Evolutionary conservation across 768 basidiomycete genomes (phyloP).

Genomic region (Termitomyces sp.): DNA sequence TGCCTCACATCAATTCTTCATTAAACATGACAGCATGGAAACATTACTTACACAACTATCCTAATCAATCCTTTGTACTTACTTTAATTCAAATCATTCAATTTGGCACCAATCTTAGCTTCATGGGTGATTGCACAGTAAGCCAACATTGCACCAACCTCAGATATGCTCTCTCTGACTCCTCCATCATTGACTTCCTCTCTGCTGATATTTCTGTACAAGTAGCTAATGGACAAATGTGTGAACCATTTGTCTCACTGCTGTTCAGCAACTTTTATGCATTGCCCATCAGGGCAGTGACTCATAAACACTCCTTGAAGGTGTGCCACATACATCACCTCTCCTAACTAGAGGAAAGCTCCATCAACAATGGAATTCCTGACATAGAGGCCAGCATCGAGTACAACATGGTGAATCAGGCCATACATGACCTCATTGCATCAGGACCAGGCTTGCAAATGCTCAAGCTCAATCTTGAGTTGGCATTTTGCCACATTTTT

Average conservation of each 20-base stretch:
- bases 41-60: slow-evolving; percentile 22
- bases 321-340: slow-evolving; percentile 23
- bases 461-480: slow-evolving; percentile 31
- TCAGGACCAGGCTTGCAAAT: slow-evolving; percentile 26
- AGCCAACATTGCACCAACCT: slow-evolving; percentile 18
- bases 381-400: slow-evolving; percentile 22
- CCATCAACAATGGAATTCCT: slow-evolving; percentile 28
- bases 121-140: slow-evolving; percentile 9
- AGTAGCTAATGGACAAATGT: neutral
- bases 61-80: slow-evolving; percentile 22
- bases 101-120: slow-evolving; percentile 24
- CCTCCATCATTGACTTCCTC: slow-evolving; percentile 7
- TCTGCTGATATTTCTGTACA: neutral
- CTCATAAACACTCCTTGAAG: slow-evolving; percentile 20
- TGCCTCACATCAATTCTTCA: slow-evolving; percentile 11
- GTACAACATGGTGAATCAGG: slow-evolving; percentile 25
- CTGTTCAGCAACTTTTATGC: slow-evolving; percentile 17
- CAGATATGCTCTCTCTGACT: slow-evolving; percentile 18
- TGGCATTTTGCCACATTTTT: slow-evolving; percentile 34
- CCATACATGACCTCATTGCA: slow-evolving; percentile 18
- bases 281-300: slow-evolving; percentile 23
- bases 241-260: slow-evolving; percentile 18
- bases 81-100: slow-evolving; percentile 23
- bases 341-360: slow-evolving; percentile 14
- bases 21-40: slow-evolving; percentile 17